Conservation (phyloP, 164 flowering plant genomes). For the Echeveria elegans region DNA sequence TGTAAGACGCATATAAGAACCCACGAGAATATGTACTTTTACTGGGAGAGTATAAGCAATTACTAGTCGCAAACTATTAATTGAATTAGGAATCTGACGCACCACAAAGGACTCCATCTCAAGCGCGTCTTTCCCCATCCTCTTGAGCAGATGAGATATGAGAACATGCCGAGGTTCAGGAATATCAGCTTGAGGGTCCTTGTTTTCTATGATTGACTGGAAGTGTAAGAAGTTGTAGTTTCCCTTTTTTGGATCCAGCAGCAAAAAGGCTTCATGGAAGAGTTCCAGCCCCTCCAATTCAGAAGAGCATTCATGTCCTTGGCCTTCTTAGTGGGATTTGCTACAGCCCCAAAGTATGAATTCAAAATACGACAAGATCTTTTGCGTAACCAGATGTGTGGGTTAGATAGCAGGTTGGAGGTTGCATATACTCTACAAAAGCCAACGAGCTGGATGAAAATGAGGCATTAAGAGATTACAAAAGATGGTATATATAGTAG, state of each 20-base stretch:
- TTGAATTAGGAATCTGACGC: not conserved
- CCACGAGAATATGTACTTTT: not conserved
- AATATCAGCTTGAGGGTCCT: slow-evolving; percentile 16
- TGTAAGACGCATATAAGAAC: not conserved
- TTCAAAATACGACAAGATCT: slow-evolving; percentile 54
- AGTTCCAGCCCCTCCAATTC: slow-evolving; percentile 34
- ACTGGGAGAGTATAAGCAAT: no score
- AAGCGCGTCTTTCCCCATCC: slow-evolving; percentile 63
- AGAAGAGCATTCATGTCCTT: slow-evolving; percentile 17
- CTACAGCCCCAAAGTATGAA: slow-evolving; percentile 27
- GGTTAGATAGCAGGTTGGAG: slow-evolving; percentile 56
- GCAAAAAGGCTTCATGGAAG: slow-evolving; percentile 48
- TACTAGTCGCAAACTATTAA: no score
- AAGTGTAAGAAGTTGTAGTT: slow-evolving; percentile 20
- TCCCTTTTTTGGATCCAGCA: slow-evolving; percentile 60
- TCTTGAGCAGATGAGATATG: slow-evolving; percentile 51
- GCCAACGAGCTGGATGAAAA: not conserved
- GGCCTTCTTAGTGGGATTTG: slow-evolving; percentile 21
- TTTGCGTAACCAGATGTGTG: slow-evolving; percentile 68
- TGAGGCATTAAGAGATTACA: not conserved
- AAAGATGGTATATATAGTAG: no score
- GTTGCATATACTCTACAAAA: slow-evolving; percentile 52
- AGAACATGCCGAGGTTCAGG: slow-evolving; percentile 31
- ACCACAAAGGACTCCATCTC: slow-evolving; percentile 64
- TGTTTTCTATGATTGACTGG: slow-evolving; percentile 23